A percentile compares a stretch with the other conserved stretches of the same genome.
phyloP scores from a whole-genome alignment of 345 rosid species.

The Arabidopsis suecica region DNA sequence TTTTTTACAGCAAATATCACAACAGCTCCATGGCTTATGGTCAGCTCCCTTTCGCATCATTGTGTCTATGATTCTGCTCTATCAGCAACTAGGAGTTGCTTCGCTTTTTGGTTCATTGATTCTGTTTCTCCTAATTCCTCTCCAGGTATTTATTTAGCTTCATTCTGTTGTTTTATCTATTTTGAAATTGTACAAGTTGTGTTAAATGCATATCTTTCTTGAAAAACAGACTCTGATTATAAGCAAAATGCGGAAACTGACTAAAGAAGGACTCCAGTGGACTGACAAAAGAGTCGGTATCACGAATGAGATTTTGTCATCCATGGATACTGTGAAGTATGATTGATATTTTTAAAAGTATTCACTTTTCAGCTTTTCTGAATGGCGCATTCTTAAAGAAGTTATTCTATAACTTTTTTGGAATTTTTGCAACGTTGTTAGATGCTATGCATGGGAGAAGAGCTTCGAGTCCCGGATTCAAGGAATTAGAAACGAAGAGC shows the following conservation, averaged over 20 bases:
- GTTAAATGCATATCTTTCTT: slow-evolving; percentile 22
- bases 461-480: slow-evolving; percentile 84
- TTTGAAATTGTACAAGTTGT: not conserved
- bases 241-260: slow-evolving; percentile 85
- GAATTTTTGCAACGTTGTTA: slow-evolving; percentile 39
- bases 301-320: slow-evolving; percentile 87
- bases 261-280: slow-evolving; percentile 91
- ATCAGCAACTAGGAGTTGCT: slow-evolving; percentile 87
- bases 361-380: slow-evolving; percentile 20
- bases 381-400: slow-evolving; percentile 1
- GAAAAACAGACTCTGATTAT: slow-evolving; percentile 69
- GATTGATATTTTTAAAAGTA: slow-evolving; percentile 34
- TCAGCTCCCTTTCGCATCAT: slow-evolving; percentile 95
- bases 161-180: not conserved
- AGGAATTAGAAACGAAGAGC: slow-evolving; percentile 72
- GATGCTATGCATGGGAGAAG: slow-evolving; percentile 97
- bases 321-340: slow-evolving; percentile 97
- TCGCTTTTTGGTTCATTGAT: slow-evolving; percentile 82
- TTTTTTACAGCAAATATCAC: slow-evolving; percentile 71
- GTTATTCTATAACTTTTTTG: slow-evolving; percentile 6
- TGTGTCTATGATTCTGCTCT: slow-evolving; percentile 83
- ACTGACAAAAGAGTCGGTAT: slow-evolving; percentile 94
- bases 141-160: slow-evolving; percentile 64
- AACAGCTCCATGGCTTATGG: slow-evolving; percentile 89
- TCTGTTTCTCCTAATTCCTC: slow-evolving; percentile 79